Percentiles rank a stretch among this genome's conserved stretches.
phyloP scores from a whole-genome alignment of 805 yeast species.

The Nakazawaea wyomingensis region DNA sequence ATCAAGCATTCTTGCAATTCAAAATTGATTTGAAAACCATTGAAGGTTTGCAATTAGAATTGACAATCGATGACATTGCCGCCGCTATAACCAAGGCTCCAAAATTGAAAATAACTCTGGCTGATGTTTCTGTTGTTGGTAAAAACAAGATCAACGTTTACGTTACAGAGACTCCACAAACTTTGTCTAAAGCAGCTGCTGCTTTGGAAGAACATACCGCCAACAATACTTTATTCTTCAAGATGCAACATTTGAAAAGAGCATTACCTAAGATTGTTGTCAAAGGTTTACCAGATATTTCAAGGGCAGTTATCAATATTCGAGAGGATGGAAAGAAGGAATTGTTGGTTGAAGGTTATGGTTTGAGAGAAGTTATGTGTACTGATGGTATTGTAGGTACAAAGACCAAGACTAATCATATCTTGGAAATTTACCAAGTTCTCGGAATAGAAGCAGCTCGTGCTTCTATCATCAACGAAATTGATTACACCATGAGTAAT shows the following conservation, averaged over 20 bases:
- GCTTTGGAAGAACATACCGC: slow-evolving; percentile 25
- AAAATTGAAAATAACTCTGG: slow-evolving; percentile 73
- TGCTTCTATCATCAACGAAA: slow-evolving; percentile 85
- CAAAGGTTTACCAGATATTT: slow-evolving; percentile 85
- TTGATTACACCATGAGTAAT: slow-evolving; percentile 95
- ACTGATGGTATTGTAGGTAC: slow-evolving; percentile 94
- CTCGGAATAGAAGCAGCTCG: slow-evolving; percentile 98
- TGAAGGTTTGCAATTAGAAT: slow-evolving; percentile 83
- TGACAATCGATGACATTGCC: slow-evolving; percentile 82
- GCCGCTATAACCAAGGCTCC: slow-evolving; percentile 79
- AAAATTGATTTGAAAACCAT: slow-evolving; percentile 80
- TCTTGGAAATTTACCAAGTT: slow-evolving; percentile 81
- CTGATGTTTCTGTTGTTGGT: slow-evolving; percentile 66
- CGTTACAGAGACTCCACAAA: slow-evolving; percentile 41
- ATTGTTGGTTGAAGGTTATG: slow-evolving; percentile 95
- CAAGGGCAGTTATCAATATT: slow-evolving; percentile 95
- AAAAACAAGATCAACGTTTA: slow-evolving; percentile 61
- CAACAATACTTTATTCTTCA: slow-evolving; percentile 62
- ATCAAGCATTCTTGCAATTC: slow-evolving; percentile 71
- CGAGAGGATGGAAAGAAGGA: slow-evolving; percentile 83
- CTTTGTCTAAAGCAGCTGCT: slow-evolving; percentile 23
- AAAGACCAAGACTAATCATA: slow-evolving; percentile 85
- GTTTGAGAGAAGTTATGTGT: slow-evolving; percentile 91
- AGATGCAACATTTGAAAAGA: slow-evolving; percentile 86
- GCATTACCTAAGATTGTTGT: slow-evolving; percentile 83